Conservation (phyloP, 2,329 filamentous ascomycete species). For the Arthrobotrys pseudoclavata region DNA sequence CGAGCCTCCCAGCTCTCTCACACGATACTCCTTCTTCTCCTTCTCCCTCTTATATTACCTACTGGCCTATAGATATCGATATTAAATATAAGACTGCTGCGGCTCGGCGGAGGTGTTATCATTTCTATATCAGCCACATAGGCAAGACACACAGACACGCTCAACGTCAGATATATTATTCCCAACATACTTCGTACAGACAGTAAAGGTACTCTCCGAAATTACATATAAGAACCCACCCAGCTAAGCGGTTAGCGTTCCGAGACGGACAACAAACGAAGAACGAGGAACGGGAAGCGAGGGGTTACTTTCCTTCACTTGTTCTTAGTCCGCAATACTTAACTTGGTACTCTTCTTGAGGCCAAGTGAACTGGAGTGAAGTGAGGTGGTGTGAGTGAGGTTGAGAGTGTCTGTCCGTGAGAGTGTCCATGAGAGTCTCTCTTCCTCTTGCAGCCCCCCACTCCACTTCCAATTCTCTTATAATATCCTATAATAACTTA, state of each 20-base stretch:
- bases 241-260: constrained; percentile 1
- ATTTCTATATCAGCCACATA: not conserved
- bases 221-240: not conserved
- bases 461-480: not conserved
- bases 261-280: constrained; percentile 10
- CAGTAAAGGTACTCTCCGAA: not conserved
- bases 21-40: not conserved
- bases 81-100: too few species aligned
- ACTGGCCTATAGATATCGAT: too few species aligned
- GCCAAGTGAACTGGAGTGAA: not conserved
- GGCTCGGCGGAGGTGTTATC: too few species aligned
- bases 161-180: constrained; percentile 14
- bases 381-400: not conserved
- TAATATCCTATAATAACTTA: not conserved
- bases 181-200: not conserved
- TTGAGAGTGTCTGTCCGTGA: not conserved
- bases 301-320: not conserved
- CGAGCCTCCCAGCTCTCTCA: not conserved
- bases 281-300: constrained; percentile 31
- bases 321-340: too few species aligned
- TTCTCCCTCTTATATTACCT: not conserved
- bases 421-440: not conserved
- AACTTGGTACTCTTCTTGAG: not conserved
- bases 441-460: not conserved
- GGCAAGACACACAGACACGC: constrained; percentile 3